Evolutionary conservation across 441 rosid genomes (phyloP).

Genomic region (Rhodomyrtus psidioides): DNA sequence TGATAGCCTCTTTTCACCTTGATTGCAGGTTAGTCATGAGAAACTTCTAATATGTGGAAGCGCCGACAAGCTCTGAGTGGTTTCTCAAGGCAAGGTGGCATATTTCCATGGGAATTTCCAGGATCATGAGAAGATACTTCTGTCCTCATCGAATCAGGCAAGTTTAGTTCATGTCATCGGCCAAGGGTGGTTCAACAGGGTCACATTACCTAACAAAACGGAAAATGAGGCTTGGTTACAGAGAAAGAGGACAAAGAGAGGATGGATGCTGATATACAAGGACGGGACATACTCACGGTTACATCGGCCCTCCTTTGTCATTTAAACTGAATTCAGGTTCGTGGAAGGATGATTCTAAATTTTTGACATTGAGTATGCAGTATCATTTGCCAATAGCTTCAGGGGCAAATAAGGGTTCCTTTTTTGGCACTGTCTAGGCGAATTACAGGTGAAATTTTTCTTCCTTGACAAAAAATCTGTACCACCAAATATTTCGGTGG

Average conservation of each 20-base stretch:
- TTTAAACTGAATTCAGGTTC: background rate
- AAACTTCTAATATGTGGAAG: background rate
- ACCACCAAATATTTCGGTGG: too few relatives aligned
- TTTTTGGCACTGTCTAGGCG: background rate
- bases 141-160: background rate
- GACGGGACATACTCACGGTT: background rate
- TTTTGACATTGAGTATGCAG: background rate
- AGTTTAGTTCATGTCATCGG: background rate
- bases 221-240: background rate
- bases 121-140: background rate
- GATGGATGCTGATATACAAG: background rate
- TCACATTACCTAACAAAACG: background rate
- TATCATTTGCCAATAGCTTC: too few relatives aligned
- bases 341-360: background rate
- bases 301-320: background rate
- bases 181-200: background rate
- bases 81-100: background rate
- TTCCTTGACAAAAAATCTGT: background rate
- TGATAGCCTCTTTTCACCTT: background rate
- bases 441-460: background rate
- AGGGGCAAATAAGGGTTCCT: background rate
- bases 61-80: background rate
- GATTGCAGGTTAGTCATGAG: background rate
- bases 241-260: background rate
- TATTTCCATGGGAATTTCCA: background rate